A percentile compares a stretch with the other conserved stretches of the same genome.
phyloP scores from a whole-genome alignment of 306 rosid species.

The Trifolium dubium region DNA sequence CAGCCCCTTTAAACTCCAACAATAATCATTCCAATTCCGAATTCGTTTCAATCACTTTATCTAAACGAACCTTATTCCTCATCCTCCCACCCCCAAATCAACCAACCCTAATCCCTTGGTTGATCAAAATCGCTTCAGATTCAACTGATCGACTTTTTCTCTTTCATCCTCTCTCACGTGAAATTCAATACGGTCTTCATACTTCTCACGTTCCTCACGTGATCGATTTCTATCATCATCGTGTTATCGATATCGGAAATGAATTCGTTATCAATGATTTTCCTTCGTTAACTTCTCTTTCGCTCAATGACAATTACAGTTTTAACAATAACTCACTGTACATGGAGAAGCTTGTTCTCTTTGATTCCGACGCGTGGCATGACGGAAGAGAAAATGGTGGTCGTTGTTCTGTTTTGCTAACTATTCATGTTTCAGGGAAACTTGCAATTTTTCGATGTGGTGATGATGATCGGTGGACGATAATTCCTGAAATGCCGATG shows the following conservation, averaged over 20 bases:
- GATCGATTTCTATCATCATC: constrained; percentile 46
- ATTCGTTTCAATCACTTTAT: constrained; percentile 34
- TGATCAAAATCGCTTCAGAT: constrained; percentile 34
- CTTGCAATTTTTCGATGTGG: constrained; percentile 63
- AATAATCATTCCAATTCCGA: not conserved
- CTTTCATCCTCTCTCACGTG: constrained; percentile 13
- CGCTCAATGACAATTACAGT: not conserved
- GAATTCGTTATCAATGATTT: constrained; percentile 56
- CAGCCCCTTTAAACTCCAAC: not conserved
- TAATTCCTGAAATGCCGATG: constrained; percentile 60
- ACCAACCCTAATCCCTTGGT: constrained; percentile 25
- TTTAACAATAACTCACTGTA: constrained; percentile 43
- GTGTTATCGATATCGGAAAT: constrained; percentile 51
- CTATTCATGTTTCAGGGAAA: constrained; percentile 82
- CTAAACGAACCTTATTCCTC: constrained; percentile 38
- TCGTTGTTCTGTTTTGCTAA: constrained; percentile 53
- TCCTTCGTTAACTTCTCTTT: not conserved
- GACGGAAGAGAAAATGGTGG: not conserved
- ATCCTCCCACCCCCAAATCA: constrained; percentile 25
- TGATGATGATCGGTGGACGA: constrained; percentile 64
- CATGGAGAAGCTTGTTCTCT: constrained; percentile 68
- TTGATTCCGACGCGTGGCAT: not conserved
- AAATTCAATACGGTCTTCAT: constrained; percentile 14
- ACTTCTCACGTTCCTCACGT: constrained; percentile 51
- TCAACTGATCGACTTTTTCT: not conserved